These are phyloP conservation scores for Chaetomium sp. DNA, from an alignment of 2,329 filamentous ascomycete genomes.

Conservation along the genomic window DNA sequence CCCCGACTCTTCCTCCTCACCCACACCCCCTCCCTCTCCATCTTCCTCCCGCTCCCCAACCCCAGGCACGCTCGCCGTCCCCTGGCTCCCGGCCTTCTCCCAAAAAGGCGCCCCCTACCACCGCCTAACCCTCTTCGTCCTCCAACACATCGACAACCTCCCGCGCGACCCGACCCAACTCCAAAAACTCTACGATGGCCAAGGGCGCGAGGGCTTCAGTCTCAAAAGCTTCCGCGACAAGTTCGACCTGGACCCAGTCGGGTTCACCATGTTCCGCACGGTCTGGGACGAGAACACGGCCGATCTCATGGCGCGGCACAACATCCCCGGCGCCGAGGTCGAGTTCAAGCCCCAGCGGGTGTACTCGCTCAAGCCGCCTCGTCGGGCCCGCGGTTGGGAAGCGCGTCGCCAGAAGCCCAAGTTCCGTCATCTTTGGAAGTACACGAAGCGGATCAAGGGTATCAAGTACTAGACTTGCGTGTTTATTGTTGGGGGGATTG, in stretches of 20 bases:
- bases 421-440: slow-evolving; percentile 60
- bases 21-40: slow-evolving; percentile 20
- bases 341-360: slow-evolving; percentile 80
- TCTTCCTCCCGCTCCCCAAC: slow-evolving; percentile 16
- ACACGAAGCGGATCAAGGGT: slow-evolving; percentile 49
- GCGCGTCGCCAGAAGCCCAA: slow-evolving; percentile 59
- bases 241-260: slow-evolving; percentile 64
- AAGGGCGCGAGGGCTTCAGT: slow-evolving; percentile 59
- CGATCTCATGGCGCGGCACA: slow-evolving; percentile 77
- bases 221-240: slow-evolving; percentile 68
- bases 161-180: slow-evolving; percentile 53
- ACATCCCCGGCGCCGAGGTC: slow-evolving; percentile 67
- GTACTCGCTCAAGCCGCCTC: slow-evolving; percentile 56
- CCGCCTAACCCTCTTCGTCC: slow-evolving; percentile 73
- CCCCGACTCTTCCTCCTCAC: no score
- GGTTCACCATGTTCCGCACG: slow-evolving; percentile 80
- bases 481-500: not conserved
- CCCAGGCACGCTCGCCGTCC: slow-evolving; percentile 56
- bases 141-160: slow-evolving; percentile 66
- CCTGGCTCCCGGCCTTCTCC: slow-evolving; percentile 80
- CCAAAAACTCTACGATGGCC: slow-evolving; percentile 41
- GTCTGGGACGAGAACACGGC: slow-evolving; percentile 84
- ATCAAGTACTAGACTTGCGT: slow-evolving; percentile 14
- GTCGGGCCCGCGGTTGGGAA: slow-evolving; percentile 59
- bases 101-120: slow-evolving; percentile 92